A percentile compares a stretch with the other conserved stretches of the same genome.
phyloP scores from a whole-genome alignment of 2,329 filamentous ascomycete species.

The Dothistroma septosporum region DNA sequence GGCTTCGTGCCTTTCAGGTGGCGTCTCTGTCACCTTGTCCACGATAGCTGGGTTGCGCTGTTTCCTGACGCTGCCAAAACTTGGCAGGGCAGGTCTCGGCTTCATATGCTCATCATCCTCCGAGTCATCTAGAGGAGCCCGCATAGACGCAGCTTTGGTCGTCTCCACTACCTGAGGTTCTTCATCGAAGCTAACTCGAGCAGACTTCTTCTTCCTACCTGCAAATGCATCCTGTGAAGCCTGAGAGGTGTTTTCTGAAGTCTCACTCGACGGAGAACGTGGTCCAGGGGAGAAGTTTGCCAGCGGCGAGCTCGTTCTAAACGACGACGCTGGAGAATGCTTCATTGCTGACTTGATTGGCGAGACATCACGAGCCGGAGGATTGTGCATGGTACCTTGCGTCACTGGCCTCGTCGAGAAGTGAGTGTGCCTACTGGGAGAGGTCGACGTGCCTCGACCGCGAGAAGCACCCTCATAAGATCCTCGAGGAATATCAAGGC shows the following conservation, averaged over 20 bases:
- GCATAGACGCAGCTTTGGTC: conserved; percentile 46
- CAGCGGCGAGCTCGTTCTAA: conserved; percentile 43
- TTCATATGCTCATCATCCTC: conserved; percentile 64
- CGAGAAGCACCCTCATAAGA: conserved; percentile 14
- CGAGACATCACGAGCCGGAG: conserved; percentile 66
- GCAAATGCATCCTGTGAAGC: conserved; percentile 35
- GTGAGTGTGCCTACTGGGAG: conserved; percentile 60
- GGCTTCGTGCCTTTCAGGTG: conserved; percentile 42
- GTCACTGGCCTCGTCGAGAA: conserved; percentile 59
- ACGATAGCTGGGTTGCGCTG: conserved; percentile 42
- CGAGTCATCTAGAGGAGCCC: conserved; percentile 35
- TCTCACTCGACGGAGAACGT: conserved; percentile 49
- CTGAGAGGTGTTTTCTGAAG: conserved; percentile 53
- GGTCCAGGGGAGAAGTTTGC: conserved; percentile 48
- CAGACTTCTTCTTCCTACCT: conserved; percentile 54
- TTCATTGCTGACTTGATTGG: conserved; percentile 76
- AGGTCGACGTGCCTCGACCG: conserved; percentile 27
- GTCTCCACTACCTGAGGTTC: conserved; percentile 36
- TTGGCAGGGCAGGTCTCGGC: conserved; percentile 68
- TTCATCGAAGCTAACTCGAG: conserved; percentile 76
- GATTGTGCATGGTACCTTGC: conserved; percentile 60
- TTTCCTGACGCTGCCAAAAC: conserved; percentile 64
- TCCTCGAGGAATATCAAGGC: conserved; percentile 33
- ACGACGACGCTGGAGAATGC: conserved; percentile 51
- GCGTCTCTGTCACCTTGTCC: conserved; percentile 50